Percentiles rank a stretch among this genome's conserved stretches.
These are phyloP conservation scores for Globisporangium middletonii DNA, from an alignment of 352 stramenopile genomes.

Conservation along the genomic window DNA sequence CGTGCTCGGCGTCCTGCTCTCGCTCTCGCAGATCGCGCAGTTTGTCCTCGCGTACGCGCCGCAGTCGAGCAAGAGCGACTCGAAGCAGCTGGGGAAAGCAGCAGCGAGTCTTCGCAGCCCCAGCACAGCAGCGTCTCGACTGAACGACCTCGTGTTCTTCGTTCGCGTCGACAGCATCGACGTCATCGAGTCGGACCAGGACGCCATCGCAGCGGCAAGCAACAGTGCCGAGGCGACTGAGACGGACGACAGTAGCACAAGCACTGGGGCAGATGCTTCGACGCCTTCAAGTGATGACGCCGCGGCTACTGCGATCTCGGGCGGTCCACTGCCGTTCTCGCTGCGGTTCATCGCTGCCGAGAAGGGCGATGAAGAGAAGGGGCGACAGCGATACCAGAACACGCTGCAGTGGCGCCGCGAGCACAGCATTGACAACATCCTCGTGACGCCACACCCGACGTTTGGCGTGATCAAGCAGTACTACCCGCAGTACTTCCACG, in stretches of 20 bases:
- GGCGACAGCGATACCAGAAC: slow-evolving; percentile 60
- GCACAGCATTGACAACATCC: slow-evolving; percentile 85
- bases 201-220: slow-evolving; percentile 16
- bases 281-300: slow-evolving; percentile 1
- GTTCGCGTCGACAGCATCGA: slow-evolving; percentile 59
- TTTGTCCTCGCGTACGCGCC: slow-evolving; percentile 37
- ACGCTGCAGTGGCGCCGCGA: slow-evolving; percentile 84
- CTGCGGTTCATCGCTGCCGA: slow-evolving; percentile 76
- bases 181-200: slow-evolving; percentile 57
- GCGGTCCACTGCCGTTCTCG: slow-evolving; percentile 68
- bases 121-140: slow-evolving; percentile 11
- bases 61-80: slow-evolving; percentile 19
- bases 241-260: too few relatives aligned
- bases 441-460: slow-evolving; percentile 68
- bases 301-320: slow-evolving; percentile 28
- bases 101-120: slow-evolving; percentile 1
- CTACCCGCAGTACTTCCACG: slow-evolving; percentile 90
- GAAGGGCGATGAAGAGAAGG: slow-evolving; percentile 81
- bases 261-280: too few relatives aligned
- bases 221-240: slow-evolving; percentile 1
- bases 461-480: slow-evolving; percentile 90
- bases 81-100: slow-evolving; percentile 4
- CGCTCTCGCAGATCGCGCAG: slow-evolving; percentile 66
- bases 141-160: slow-evolving; percentile 34
- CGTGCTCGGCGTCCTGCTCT: slow-evolving; percentile 72